Evolutionary conservation across 768 basidiomycete genomes (phyloP).

Genomic region (Phaeolepiota aurea): DNA sequence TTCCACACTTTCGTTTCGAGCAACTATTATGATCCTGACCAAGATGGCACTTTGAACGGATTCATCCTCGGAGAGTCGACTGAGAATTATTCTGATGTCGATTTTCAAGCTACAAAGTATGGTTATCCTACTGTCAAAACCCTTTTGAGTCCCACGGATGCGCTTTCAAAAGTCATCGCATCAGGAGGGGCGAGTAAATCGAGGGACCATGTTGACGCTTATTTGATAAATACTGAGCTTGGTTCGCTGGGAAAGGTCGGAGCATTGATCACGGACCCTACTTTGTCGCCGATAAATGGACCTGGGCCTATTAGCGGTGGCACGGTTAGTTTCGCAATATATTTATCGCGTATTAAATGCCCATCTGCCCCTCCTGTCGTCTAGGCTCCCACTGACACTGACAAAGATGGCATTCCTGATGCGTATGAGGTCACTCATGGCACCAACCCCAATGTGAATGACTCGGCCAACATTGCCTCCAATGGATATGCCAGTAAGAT

Average conservation of each 20-base stretch:
- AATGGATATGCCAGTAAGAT: slow-evolving; percentile 27
- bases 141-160: slow-evolving; percentile 20
- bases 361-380: too few relatives aligned
- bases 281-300: slow-evolving; percentile 18
- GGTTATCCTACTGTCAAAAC: slow-evolving; percentile 21
- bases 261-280: slow-evolving; percentile 20
- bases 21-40: slow-evolving; percentile 24
- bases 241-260: slow-evolving; percentile 23
- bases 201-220: slow-evolving; percentile 21
- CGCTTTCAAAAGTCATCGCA: slow-evolving; percentile 17
- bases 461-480: slow-evolving; percentile 19
- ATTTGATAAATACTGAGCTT: slow-evolving; percentile 23
- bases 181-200: slow-evolving; percentile 23
- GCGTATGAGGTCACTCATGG: slow-evolving; percentile 22
- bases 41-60: slow-evolving; percentile 22
- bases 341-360: not conserved
- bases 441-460: slow-evolving; percentile 19
- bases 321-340: too few relatives aligned
- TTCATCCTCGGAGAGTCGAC: slow-evolving; percentile 17
- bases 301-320: slow-evolving; percentile 22
- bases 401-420: slow-evolving; percentile 24
- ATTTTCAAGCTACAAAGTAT: slow-evolving; percentile 20
- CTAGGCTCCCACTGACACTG: slow-evolving; percentile 20
- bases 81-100: slow-evolving; percentile 22
- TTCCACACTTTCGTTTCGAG: slow-evolving; percentile 25